A percentile compares a stretch with the other conserved stretches of the same genome.
Conservation (phyloP, 1,284 basidiomycete genomes). For the Megacollybia platyphylla region DNA sequence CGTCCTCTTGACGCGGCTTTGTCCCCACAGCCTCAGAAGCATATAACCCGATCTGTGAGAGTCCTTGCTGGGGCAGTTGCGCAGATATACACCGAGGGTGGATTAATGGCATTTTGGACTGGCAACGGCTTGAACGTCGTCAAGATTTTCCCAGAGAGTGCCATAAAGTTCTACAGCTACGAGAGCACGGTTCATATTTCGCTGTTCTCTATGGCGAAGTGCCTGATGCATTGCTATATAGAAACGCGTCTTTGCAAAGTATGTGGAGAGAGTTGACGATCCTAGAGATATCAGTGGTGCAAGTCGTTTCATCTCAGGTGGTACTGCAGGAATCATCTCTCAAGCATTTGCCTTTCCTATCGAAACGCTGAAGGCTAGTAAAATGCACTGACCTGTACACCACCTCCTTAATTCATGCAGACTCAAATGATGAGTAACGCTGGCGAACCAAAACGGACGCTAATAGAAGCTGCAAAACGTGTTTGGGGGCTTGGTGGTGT, state of each 20-base stretch:
- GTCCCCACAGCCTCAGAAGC: constrained; percentile 27
- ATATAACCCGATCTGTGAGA: constrained; percentile 44
- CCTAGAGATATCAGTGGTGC: constrained; percentile 81
- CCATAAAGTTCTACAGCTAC: constrained; percentile 96
- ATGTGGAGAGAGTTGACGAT: constrained; percentile 88
- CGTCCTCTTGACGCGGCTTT: constrained; percentile 58
- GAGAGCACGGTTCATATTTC: constrained; percentile 69
- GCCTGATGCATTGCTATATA: constrained; percentile 18
- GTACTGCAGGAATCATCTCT: constrained; percentile 88
- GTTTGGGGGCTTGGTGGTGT: constrained; percentile 77
- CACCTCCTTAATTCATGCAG: constrained; percentile 21
- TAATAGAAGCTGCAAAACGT: constrained; percentile 47
- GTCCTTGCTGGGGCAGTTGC: constrained; percentile 64
- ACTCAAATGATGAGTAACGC: constrained; percentile 91
- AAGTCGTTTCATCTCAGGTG: constrained; percentile 91
- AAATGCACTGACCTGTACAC: constrained; percentile 2
- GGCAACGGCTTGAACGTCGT: constrained; percentile 63
- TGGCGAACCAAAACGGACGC: constrained; percentile 44
- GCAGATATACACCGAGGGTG: constrained; percentile 80
- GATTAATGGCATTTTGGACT: constrained; percentile 89
- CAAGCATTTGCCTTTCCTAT: constrained; percentile 89
- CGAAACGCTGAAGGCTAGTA: constrained; percentile 68
- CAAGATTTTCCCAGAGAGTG: constrained; percentile 95
- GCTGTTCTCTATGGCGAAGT: constrained; percentile 7
- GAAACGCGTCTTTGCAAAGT: constrained; percentile 90